A percentile compares a stretch with the other conserved stretches of the same genome.
Conservation (phyloP, 805 yeast species). For the Cyberlindnera bimundalis region DNA sequence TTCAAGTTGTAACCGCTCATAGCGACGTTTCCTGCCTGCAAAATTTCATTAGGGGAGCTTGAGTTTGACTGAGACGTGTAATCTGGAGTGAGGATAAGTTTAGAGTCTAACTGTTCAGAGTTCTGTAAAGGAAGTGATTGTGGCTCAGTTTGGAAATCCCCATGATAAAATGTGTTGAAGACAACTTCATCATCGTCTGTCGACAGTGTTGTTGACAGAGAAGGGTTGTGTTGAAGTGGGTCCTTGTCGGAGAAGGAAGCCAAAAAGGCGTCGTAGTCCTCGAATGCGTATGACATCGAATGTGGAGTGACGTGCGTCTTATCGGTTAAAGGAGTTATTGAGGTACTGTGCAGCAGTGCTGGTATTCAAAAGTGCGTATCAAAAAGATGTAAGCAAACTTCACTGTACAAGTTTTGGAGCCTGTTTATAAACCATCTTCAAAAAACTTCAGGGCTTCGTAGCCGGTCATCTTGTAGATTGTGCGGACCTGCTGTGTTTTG, state of each 20-base stretch:
- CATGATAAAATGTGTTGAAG: conserved; percentile 2
- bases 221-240: conserved; percentile 16
- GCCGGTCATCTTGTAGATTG: too few relatives aligned
- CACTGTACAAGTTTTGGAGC: too few relatives aligned
- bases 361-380: too few relatives aligned
- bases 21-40: not conserved
- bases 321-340: not conserved
- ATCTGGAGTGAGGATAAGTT: conserved; percentile 14
- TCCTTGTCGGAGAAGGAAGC: conserved; percentile 22
- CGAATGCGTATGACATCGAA: conserved; percentile 28
- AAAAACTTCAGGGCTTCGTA: too few relatives aligned
- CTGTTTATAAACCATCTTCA: too few relatives aligned
- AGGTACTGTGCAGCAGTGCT: too few relatives aligned
- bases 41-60: conserved; percentile 16
- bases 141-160: conserved; percentile 1
- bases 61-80: conserved; percentile 16
- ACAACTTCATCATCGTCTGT: conserved; percentile 13
- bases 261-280: conserved; percentile 31
- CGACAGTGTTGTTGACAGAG: conserved; percentile 15
- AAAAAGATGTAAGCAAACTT: too few relatives aligned
- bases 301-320: not conserved
- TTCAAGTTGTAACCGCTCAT: conserved; percentile 10
- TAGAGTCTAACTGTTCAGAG: not conserved
- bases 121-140: not conserved
- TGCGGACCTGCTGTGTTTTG: conserved; percentile 3